phyloP scores from a whole-genome alignment of 345 rosid genomes.

The Eucalyptus tenuipes region DNA sequence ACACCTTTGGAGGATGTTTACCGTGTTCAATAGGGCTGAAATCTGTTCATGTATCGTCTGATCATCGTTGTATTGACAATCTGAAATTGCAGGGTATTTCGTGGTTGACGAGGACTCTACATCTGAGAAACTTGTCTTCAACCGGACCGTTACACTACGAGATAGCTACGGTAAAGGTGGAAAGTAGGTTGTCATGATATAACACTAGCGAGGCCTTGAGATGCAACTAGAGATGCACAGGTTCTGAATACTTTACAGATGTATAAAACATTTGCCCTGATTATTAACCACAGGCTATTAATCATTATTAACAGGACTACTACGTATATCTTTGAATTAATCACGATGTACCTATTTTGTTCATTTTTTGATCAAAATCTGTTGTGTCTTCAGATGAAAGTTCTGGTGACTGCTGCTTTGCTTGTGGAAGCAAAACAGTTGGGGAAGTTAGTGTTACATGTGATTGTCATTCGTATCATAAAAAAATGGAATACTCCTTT shows the following conservation, averaged over 20 bases:
- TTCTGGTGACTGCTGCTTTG: not conserved
- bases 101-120: constrained; percentile 69
- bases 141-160: constrained; percentile 70
- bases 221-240: not conserved
- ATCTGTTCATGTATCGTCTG: not conserved
- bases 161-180: constrained; percentile 43
- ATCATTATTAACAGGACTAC: not conserved
- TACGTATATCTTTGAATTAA: not conserved
- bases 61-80: not conserved
- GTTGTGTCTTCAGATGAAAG: not conserved
- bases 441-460: not conserved
- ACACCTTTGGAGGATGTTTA: not conserved
- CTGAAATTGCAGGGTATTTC: constrained; percentile 51
- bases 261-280: not conserved
- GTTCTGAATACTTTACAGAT: not conserved
- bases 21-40: not conserved
- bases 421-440: not conserved
- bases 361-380: not conserved
- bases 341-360: not conserved
- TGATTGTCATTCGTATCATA: not conserved
- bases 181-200: constrained; percentile 13
- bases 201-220: not conserved
- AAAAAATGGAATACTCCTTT: not conserved
- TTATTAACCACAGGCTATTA: not conserved
- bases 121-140: constrained; percentile 62